Base-by-base conservation (phyloP, 768 basidiomycete species). In the Mycena rosella region DNA sequence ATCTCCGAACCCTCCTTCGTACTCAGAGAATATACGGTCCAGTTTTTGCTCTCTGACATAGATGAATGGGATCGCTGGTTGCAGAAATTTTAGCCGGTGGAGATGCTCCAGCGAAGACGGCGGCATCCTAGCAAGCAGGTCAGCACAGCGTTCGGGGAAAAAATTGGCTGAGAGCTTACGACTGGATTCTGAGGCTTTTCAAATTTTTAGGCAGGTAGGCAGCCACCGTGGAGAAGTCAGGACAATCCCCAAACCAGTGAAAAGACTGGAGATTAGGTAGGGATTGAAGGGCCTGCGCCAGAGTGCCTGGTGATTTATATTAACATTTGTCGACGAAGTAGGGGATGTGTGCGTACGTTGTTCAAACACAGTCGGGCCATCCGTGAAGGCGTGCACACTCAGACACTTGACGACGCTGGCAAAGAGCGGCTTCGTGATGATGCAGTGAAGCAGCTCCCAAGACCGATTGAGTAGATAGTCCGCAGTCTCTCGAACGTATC, bases 401-500 rank as follows among this genome's bases (percentile, higher is more conserved):
- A 84, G 44, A 52, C 77, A 77, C 69, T 78, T 80, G 29, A 83
- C 75, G 2, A 73, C 73, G 45, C 56, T 74, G 44, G 81, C 82
- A 60, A 84, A 83, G 17, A 60, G 60, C 13, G 76, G 74, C 32
- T 80, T 78, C 36, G 74, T 72, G 55, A 74, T 73, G 51, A 83
- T 83, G 55, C 76, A 77, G 47, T 79, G 75, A 47, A 83, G 78
- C 32, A 82, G 73, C 60, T 81, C 82, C 80, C 80, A 84, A 10
- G 82, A 82, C 24, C 74, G 79, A 62, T 74, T 65, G 73, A 80
- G 78, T n/a, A 81, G 66, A 49, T 73, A 77, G 34, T 65, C 62
- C 17, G 79, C 73, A 15, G 73, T 71, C 51, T 79, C 76, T 17
- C 74, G 68, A 20, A 75, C 72, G 65, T 79, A 79, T 10, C 74